phyloP scores from a whole-genome alignment of 805 yeast species.

The Candida boleticola region DNA sequence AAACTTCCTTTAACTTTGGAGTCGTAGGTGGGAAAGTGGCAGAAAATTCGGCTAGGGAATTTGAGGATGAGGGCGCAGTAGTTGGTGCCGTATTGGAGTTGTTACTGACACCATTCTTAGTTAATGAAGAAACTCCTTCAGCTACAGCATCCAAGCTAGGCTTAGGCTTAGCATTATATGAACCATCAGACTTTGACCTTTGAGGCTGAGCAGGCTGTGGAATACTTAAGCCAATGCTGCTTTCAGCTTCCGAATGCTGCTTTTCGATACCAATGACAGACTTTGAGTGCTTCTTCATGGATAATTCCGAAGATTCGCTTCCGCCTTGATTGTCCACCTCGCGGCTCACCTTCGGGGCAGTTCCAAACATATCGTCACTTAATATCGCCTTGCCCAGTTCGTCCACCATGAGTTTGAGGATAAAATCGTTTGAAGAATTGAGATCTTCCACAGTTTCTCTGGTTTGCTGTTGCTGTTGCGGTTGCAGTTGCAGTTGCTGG shows the following conservation, averaged over 20 bases:
- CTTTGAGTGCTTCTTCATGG: constrained; percentile 9
- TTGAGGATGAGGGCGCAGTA: constrained; percentile 1
- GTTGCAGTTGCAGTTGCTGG: neutral
- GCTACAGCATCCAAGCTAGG: constrained; percentile 6
- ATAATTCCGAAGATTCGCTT: constrained; percentile 19
- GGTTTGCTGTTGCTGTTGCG: neutral
- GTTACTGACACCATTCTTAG: neutral
- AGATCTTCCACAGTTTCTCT: neutral
- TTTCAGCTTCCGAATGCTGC: neutral
- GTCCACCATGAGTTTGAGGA: constrained; percentile 36
- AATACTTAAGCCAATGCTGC: too few relatives aligned
- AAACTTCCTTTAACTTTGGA: constrained; percentile 31
- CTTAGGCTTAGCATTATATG: neutral
- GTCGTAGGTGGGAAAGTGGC: constrained; percentile 30
- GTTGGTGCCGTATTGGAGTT: neutral
- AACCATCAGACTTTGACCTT: neutral
- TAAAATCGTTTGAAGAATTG: constrained; percentile 20
- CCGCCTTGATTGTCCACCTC: constrained; percentile 5
- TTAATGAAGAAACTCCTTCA: constrained; percentile 9
- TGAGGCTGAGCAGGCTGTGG: constrained; percentile 1
- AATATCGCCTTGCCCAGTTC: constrained; percentile 42
- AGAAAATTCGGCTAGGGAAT: constrained; percentile 4
- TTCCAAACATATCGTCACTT: constrained; percentile 19
- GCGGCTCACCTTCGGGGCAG: neutral
- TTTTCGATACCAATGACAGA: constrained; percentile 16